phyloP scores from a whole-genome alignment of 306 rosid species.

The Glycyrrhiza uralensis region DNA sequence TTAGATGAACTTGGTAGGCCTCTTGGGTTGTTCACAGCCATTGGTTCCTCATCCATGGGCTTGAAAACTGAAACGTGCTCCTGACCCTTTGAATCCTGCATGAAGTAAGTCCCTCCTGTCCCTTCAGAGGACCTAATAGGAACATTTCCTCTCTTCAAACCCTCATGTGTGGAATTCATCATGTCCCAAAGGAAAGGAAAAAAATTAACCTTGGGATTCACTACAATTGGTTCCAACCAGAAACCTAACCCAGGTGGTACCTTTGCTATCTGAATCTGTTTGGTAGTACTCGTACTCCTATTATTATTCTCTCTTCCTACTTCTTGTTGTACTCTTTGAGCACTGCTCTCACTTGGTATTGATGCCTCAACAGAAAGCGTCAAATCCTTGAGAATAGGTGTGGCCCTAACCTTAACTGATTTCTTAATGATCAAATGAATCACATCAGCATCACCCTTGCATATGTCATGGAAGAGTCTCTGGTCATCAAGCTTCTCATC shows the following conservation, averaged over 20 bases:
- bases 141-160: slow-evolving; percentile 39
- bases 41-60: slow-evolving; percentile 93
- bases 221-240: slow-evolving; percentile 43
- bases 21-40: slow-evolving; percentile 81
- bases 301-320: slow-evolving; percentile 16
- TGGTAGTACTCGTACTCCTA: background rate
- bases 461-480: slow-evolving; percentile 48
- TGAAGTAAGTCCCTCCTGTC: slow-evolving; percentile 82
- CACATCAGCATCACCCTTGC: slow-evolving; percentile 42
- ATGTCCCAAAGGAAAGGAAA: slow-evolving; percentile 40
- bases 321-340: background rate
- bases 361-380: slow-evolving; percentile 48
- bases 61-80: slow-evolving; percentile 70
- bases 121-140: slow-evolving; percentile 52
- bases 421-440: slow-evolving; percentile 52
- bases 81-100: slow-evolving; percentile 59
- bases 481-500: slow-evolving; percentile 59
- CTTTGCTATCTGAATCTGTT: slow-evolving; percentile 17
- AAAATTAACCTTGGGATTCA: slow-evolving; percentile 34
- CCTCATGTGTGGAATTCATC: slow-evolving; percentile 41
- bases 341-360: background rate
- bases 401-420: slow-evolving; percentile 50
- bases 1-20: slow-evolving; percentile 66
- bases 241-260: slow-evolving; percentile 31
- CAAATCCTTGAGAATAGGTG: slow-evolving; percentile 38